A percentile compares a stretch with the other conserved stretches of the same genome.
These are phyloP conservation scores for Aspergillus pseudoterreus DNA, from an alignment of 2,329 filamentous ascomycete genomes.

Conservation along the genomic window DNA sequence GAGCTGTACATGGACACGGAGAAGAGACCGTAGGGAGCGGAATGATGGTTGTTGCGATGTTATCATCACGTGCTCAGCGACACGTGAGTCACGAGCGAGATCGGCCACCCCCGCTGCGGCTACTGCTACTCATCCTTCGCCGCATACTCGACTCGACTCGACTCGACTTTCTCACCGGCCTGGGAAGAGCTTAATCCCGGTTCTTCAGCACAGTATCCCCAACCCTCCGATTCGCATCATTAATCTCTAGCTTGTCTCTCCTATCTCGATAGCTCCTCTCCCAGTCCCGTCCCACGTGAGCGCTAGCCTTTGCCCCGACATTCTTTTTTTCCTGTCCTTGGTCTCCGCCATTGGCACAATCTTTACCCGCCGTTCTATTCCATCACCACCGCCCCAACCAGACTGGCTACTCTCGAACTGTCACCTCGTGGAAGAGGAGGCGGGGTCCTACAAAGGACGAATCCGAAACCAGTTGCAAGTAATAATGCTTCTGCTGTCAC, in stretches of 20 bases:
- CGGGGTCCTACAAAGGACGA: conserved; percentile 25
- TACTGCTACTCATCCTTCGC: background rate
- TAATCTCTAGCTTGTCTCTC: too few relatives aligned
- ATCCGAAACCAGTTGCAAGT: conserved; percentile 21
- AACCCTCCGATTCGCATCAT: too few relatives aligned
- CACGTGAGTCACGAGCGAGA: conserved; percentile 19
- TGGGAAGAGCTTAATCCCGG: too few relatives aligned
- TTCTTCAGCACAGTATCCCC: too few relatives aligned
- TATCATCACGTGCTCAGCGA: conserved; percentile 8
- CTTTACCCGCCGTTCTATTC: conserved; percentile 7
- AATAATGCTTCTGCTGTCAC: conserved; percentile 36
- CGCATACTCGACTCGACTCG: background rate
- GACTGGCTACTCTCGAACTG: conserved; percentile 34
- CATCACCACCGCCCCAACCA: conserved; percentile 22
- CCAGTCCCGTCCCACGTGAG: background rate
- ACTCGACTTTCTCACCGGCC: background rate
- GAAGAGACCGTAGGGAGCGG: background rate
- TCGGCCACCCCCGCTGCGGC: conserved; percentile 8
- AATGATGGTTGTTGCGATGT: background rate
- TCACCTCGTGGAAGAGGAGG: conserved; percentile 34
- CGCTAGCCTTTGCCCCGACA: too few relatives aligned
- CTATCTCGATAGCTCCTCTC: background rate
- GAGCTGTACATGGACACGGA: background rate
- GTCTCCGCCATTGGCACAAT: conserved; percentile 4
- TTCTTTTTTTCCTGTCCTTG: conserved; percentile 9